A percentile compares a stretch with the other conserved stretches of the same genome.
Conservation (phyloP, 257 asterid genomes). For the Henckelia pumila region DNA sequence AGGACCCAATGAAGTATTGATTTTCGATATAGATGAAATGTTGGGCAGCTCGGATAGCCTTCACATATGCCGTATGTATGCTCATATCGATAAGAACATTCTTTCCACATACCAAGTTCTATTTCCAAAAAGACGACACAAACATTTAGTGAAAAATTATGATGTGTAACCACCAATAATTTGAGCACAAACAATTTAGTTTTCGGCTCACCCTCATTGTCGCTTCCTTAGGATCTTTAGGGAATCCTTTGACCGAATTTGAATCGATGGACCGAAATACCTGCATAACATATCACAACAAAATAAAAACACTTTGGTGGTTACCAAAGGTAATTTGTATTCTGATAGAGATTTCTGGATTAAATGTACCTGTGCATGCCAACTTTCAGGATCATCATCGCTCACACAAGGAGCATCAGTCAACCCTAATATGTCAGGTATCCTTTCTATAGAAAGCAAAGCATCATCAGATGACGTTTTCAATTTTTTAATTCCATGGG, state of each 20-base stretch:
- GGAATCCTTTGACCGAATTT: constrained; percentile 88
- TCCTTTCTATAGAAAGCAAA: constrained; percentile 79
- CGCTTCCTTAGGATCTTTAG: constrained; percentile 91
- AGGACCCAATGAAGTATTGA: constrained; percentile 97
- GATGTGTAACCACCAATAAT: background rate
- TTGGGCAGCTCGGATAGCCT: constrained; percentile 95
- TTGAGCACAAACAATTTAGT: constrained; percentile 14
- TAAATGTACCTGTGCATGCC: constrained; percentile 83
- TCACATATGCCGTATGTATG: constrained; percentile 89
- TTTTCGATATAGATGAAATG: constrained; percentile 91
- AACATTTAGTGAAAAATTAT: constrained; percentile 9
- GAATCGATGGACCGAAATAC: constrained; percentile 97
- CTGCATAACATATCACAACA: constrained; percentile 35
- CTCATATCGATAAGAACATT: constrained; percentile 96
- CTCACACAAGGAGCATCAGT: constrained; percentile 66
- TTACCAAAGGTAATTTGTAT: constrained; percentile 6
- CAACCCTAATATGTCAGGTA: constrained; percentile 83
- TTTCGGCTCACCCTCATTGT: constrained; percentile 55
- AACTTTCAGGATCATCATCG: constrained; percentile 71
- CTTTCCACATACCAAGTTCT: constrained; percentile 95
- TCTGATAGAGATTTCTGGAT: background rate
- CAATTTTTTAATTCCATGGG: constrained; percentile 78
- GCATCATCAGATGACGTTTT: constrained; percentile 80
- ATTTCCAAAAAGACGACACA: constrained; percentile 23
- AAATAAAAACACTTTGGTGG: constrained; percentile 3